Base-by-base conservation (phyloP, 805 yeast genomes). In the Saturnispora ahearnii region DNA sequence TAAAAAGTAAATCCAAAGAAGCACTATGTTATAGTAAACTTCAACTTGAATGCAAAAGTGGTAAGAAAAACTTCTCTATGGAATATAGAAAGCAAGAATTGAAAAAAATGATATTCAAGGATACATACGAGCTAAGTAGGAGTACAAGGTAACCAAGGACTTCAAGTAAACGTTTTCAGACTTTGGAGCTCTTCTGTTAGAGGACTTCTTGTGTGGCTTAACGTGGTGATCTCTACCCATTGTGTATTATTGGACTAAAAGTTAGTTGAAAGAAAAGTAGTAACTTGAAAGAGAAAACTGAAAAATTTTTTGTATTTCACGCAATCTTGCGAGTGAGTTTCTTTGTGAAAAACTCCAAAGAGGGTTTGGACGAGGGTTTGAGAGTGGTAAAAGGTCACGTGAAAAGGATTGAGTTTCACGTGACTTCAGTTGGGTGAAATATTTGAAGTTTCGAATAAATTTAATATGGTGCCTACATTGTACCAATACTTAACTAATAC, bases 161-260 rank as follows among this genome's bases (percentile, higher is more conserved):
- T 85, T 86, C 79, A 93, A 81, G 96, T 93, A 93, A 78, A 90
- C 96, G 74, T 93, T 93, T 79, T 93, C 96, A 63, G 98, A 91
- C 82, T 88, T 88, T 79, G 99, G 99, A 77, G 97, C 97, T 73
- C 84, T 78, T 80, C 99, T 89, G 88, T 88, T 96, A 77, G 95
- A 84, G 65, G 84, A 77, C 78, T 89, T 87, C 72, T 79, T 81
- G 84, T 93, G 99, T 79, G 88, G 97, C 78, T 91, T 93, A 73
- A 82, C 73, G 77, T 84, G 80, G 81, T 87, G 96, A 81, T 93
- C 98, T 78, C 84, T 87, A 84, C 96, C 98, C 98, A 90, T 90
- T 69, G 66, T 75, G 61, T 51, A 49, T 51, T 24, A 22, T 43
- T 46, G 49, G 52, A 9, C 29, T 38, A 32, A 29, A 41, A 30